Conservation (phyloP, 176 grass and related monocot species). For the Hyparrhenia diplandra region DNA sequence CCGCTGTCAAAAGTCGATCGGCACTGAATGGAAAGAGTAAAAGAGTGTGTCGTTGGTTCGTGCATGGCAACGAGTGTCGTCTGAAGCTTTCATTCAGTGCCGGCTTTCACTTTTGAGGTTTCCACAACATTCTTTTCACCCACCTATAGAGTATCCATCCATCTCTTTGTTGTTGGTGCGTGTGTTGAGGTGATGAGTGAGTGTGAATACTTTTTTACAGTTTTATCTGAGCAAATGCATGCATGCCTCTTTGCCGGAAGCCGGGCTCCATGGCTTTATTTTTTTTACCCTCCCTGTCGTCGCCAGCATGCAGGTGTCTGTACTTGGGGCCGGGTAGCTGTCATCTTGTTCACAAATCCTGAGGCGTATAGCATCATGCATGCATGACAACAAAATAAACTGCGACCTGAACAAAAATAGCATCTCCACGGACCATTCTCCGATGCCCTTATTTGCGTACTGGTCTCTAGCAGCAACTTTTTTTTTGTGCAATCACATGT, state of each 20-base stretch:
- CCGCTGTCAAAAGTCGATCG: not conserved
- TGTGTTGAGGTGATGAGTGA: too few species aligned
- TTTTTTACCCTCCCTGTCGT: not conserved
- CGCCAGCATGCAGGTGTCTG: slow-evolving; percentile 23
- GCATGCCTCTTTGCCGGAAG: not conserved
- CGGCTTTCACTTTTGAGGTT: slow-evolving; percentile 35
- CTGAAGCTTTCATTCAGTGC: not conserved
- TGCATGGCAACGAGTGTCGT: not conserved
- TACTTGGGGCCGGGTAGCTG: slow-evolving; percentile 28
- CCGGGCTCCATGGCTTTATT: slow-evolving; percentile 1
- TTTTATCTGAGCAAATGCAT: slow-evolving; percentile 16
- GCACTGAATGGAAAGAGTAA: not conserved
- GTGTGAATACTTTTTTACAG: slow-evolving; percentile 13
- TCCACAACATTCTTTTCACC: slow-evolving; percentile 29
- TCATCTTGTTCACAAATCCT: slow-evolving; percentile 8
- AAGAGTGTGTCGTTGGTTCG: not conserved
- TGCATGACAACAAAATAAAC: slow-evolving; percentile 5
- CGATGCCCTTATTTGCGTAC: not conserved
- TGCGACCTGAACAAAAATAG: slow-evolving; percentile 21
- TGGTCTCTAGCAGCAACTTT: not conserved
- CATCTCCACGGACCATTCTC: slow-evolving; percentile 2
- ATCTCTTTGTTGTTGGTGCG: not conserved
- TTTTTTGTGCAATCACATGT: not conserved
- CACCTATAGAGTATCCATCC: too few species aligned
- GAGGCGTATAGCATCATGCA: not conserved